Evolutionary conservation across 2,329 filamentous ascomycete species (phyloP), one percentile per base, ranked within the genome.

Genomic region (Trichoderma atroviride): DNA sequence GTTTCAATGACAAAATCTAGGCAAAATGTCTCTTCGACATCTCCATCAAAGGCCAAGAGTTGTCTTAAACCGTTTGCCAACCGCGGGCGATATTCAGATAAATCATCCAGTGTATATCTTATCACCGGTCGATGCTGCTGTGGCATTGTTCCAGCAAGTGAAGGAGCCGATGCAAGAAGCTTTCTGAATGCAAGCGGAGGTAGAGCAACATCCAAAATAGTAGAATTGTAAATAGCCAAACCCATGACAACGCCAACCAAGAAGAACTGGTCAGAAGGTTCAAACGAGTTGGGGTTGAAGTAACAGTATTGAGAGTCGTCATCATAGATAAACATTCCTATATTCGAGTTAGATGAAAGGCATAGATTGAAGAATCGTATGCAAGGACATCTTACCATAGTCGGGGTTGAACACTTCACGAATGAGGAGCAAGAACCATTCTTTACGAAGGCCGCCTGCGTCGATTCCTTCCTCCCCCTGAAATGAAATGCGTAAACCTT

Each of bases 141-240:
- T 31, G 85, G 83, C 22, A 65, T 47, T 22, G 84, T 83, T 10
- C 85, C 85, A 27, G 83, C 81, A 13, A 87, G 84, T 1, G 85
- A 80, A n/a, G 93, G 92, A 1, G 91, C 91, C 10, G 92, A 89
- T 3, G 92, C 89, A 52, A 97, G 84, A 24, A 97, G 85, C 78
- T 97, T 97, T 73, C 93, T 90, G 77, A 97, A 97, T 1, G 92
- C 91, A 78, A 97, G 97, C 0, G 94, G 92, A 1, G 94, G 94
- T 24, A 97, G 85, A 2, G 93, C 92, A 60, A 97, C 87, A 76
- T 97, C 94, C 22, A 97, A 83, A 73, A 97, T 97, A 0, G 93
- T 97, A 2, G 93, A 96, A 79, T 97, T 97, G 81, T 97, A 97
- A 71, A 97, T 97, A 16, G 94, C 94, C 70, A 97, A 83, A 0